A percentile compares a stretch with the other conserved stretches of the same genome.
Conservation (phyloP, 176 grass and related monocot genomes). For the Miscanthus lutarioriparius region DNA sequence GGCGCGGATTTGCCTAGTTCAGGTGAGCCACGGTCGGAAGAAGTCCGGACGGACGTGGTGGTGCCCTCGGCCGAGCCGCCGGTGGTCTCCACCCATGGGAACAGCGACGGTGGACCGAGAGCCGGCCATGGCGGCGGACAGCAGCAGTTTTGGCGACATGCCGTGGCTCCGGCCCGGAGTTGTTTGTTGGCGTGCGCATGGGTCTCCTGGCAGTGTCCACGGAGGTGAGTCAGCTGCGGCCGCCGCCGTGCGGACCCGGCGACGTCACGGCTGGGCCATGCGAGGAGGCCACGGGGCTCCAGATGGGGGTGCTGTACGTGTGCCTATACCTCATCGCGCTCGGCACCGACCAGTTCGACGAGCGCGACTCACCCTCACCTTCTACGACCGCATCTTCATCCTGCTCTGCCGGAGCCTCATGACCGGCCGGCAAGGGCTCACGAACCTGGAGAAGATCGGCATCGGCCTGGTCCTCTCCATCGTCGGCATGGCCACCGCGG, state of each 20-base stretch:
- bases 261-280: background rate
- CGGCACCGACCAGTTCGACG: conserved; percentile 87
- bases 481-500: conserved; percentile 58
- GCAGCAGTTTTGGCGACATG: no score
- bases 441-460: conserved; percentile 72
- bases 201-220: conserved; percentile 59
- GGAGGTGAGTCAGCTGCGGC: conserved; percentile 55
- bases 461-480: conserved; percentile 62
- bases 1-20: no score
- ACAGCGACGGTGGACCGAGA: no score
- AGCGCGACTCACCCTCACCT: conserved; percentile 69
- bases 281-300: conserved; percentile 49
- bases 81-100: no score
- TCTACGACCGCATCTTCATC: conserved; percentile 71
- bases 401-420: conserved; percentile 50
- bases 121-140: no score
- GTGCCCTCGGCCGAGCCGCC: no score
- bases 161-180: no score
- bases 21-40: no score
- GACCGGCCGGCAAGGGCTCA: conserved; percentile 48
- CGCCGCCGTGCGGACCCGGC: conserved; percentile 41
- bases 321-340: conserved; percentile 79
- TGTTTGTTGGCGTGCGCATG: conserved; percentile 26
- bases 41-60: no score
- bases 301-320: conserved; percentile 69